Base-by-base conservation (phyloP, 345 rosid genomes). In the Citrus medica region DNA sequence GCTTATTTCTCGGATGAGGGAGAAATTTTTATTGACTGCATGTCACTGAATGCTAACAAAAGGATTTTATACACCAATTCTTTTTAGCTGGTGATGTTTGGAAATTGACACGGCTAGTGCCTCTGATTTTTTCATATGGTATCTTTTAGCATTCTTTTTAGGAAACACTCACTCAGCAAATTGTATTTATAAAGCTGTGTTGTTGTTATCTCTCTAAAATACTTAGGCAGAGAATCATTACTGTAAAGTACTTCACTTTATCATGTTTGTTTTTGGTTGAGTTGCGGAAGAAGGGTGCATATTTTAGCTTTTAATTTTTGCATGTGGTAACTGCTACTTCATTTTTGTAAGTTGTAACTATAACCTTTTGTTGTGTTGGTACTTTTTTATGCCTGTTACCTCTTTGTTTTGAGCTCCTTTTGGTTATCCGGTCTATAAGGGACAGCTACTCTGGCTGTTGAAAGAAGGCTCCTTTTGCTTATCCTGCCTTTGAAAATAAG, bases 1-100 rank as follows among this genome's bases (percentile, higher is more conserved):
- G 83, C 92, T 92, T 73, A 88, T 96, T 79, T 86, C 91, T 73
- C 97, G 94, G 78, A 90, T 91, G 95, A 96, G 90, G 84, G 97
- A 89, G 80, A 88, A 89, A 77, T 85, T 88, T 83, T 70, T 79
- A 74, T 82, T 82, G 5, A 69, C 85, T 73, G 73, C 82, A 38
- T 83, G 80, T 46, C 61, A 58, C 55, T 81, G 79, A 83, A 81
- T 61, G 42, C 78, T 72, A 75, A 53, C 67, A 24, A 33, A 73
- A 66, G 42, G 67, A 58, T 63, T 67, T 4, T 48, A 51, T 25
- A 35, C 78, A 72, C 35, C 80, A n/a, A 65, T 63, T 76, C 67
- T 80, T 76, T 33, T 56, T 56, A 67, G 38, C 55, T 16, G 19
- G 79, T 55, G 21, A 55, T 37, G 27, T 4, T 33, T 6, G n/a